Evolutionary conservation across 1,139 yeast genomes (phyloP).

Genomic region (Saccharomyces pastorianus): DNA sequence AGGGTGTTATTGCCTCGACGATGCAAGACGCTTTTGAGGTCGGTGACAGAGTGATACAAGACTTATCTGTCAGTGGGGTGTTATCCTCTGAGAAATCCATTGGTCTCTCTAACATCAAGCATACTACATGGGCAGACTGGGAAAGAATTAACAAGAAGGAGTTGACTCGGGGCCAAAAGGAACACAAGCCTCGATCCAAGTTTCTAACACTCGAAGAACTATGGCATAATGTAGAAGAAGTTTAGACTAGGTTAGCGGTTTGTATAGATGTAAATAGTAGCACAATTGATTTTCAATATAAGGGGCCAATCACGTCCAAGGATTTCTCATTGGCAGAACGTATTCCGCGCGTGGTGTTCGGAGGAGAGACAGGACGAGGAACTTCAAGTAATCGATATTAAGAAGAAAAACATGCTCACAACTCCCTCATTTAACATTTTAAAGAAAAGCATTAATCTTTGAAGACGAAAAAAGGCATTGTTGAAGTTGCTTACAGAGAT

Average conservation of each 20-base stretch:
- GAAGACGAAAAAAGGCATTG: not conserved
- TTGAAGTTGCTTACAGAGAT: not conserved
- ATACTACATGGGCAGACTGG: slow-evolving; percentile 72
- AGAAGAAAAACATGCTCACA: not conserved
- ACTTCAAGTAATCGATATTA: not conserved
- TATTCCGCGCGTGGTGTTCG: not conserved
- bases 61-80: slow-evolving; percentile 30
- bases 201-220: slow-evolving; percentile 14
- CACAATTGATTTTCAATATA: not conserved
- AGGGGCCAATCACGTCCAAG: not conserved
- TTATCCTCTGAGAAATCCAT: slow-evolving; percentile 21
- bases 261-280: not conserved
- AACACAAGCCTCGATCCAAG: slow-evolving; percentile 44
- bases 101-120: slow-evolving; percentile 27
- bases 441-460: not conserved
- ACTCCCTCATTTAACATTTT: not conserved
- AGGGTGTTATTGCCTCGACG: slow-evolving; percentile 87
- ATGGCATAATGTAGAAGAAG: not conserved
- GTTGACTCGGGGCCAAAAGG: slow-evolving; percentile 37
- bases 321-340: not conserved
- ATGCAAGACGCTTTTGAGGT: slow-evolving; percentile 79
- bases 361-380: not conserved
- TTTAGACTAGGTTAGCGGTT: not conserved
- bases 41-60: slow-evolving; percentile 56
- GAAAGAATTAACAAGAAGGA: slow-evolving; percentile 49